Conservation (phyloP, 75 land plant genomes). For the Isoetes taiwanensis region DNA sequence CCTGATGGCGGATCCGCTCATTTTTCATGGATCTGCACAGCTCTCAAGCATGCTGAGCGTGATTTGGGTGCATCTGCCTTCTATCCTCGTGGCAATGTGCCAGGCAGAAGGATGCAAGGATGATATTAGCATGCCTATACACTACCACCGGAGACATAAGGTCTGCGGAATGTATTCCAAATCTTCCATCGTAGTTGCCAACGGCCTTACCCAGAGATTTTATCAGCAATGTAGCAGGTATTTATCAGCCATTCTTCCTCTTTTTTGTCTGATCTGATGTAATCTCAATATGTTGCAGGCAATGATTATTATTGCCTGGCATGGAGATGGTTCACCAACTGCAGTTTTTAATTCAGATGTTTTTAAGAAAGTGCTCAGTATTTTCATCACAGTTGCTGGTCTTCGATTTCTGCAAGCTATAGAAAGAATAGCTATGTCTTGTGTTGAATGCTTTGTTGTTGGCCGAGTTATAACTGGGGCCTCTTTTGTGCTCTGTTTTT, state of each 20-base stretch:
- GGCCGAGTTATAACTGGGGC: too few species aligned
- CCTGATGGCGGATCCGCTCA: too few species aligned
- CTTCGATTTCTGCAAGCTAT: conserved; percentile 6
- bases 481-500: too few species aligned
- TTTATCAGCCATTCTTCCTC: too few species aligned
- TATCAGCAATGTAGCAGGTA: conserved; percentile 10
- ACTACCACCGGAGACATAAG: conserved; percentile 1
- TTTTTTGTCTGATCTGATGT: too few species aligned
- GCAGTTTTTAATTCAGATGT: neutral
- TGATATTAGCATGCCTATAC: neutral
- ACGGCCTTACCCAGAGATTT: neutral
- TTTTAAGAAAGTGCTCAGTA: neutral
- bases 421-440: too few species aligned
- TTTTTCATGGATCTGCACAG: too few species aligned
- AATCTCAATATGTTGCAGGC: too few species aligned
- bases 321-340: neutral
- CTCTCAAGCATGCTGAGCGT: too few species aligned
- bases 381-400: conserved; percentile 3
- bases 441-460: too few species aligned
- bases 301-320: conserved; percentile 7
- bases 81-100: too few species aligned
- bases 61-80: too few species aligned
- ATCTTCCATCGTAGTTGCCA: neutral
- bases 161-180: conserved; percentile 1
- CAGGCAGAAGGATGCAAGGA: conserved; percentile 2